Evolutionary conservation across 2,329 filamentous ascomycete species (phyloP).

Genomic region (Talaromyces sp.): DNA sequence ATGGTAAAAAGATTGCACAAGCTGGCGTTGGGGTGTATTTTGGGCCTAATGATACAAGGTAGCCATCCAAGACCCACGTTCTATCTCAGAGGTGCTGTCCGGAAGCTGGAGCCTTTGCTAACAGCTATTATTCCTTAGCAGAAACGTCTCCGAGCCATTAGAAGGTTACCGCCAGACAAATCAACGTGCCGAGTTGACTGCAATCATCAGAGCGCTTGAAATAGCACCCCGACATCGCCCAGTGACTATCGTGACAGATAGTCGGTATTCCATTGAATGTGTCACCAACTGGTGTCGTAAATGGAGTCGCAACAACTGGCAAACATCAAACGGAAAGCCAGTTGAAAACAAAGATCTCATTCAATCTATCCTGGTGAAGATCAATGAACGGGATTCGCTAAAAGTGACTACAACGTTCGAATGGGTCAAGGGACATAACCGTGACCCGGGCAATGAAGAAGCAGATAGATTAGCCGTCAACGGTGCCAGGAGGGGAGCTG

Average conservation of each 20-base stretch:
- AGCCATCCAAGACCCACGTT: conserved; percentile 24
- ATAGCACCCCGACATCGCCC: conserved; percentile 64
- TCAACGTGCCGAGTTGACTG: conserved; percentile 90
- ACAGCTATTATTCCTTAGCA: conserved; percentile 31
- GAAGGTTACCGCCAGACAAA: conserved; percentile 78
- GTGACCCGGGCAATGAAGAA: conserved; percentile 69
- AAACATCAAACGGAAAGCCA: conserved; percentile 62
- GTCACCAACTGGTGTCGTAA: conserved; percentile 75
- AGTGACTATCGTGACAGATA: conserved; percentile 81
- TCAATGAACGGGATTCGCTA: conserved; percentile 63
- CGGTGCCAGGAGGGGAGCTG: conserved; percentile 51
- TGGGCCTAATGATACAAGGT: conserved; percentile 57
- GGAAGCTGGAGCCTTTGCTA: neutral
- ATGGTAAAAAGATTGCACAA: conserved; percentile 54
- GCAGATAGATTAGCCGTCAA: conserved; percentile 75
- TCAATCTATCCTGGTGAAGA: conserved; percentile 65
- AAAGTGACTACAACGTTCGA: conserved; percentile 67
- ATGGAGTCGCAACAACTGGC: conserved; percentile 78
- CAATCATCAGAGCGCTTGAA: conserved; percentile 78
- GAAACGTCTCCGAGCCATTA: conserved; percentile 73
- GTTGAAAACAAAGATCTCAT: conserved; percentile 89
- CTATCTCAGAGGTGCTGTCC: neutral
- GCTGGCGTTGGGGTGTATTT: conserved; percentile 65
- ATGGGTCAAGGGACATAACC: conserved; percentile 86
- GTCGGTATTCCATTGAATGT: conserved; percentile 85